These are phyloP conservation scores for Endocladia muricata DNA, from an alignment of 31 red algal genomes.

Conservation along the genomic window DNA sequence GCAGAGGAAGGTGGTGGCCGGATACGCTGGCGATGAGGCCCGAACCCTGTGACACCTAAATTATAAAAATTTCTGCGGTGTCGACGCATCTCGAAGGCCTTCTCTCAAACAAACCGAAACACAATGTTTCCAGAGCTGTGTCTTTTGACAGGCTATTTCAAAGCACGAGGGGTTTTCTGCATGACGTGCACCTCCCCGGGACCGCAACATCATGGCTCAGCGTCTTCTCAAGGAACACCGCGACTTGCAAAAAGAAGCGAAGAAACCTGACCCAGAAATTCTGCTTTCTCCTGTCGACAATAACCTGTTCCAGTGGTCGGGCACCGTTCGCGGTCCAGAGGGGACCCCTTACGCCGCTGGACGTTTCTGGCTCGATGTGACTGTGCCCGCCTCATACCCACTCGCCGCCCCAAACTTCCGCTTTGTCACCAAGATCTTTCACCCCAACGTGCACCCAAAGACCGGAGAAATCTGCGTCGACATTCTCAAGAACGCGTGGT, in stretches of 20 bases:
- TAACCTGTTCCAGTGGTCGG: constrained; percentile 81
- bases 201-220: constrained; percentile 53
- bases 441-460: constrained; percentile 93
- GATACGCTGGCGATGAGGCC: too few relatives aligned
- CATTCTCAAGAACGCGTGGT: constrained; percentile 93
- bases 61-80: too few relatives aligned
- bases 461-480: constrained; percentile 97
- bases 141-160: too few relatives aligned
- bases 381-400: constrained; percentile 79
- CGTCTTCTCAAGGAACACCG: constrained; percentile 82
- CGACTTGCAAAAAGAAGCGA: constrained; percentile 76
- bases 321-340: constrained; percentile 67
- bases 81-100: too few relatives aligned
- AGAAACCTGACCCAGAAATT: constrained; percentile 51
- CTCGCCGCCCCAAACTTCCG: constrained; percentile 79
- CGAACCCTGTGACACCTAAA: too few relatives aligned
- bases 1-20: too few relatives aligned
- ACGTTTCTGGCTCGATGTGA: constrained; percentile 64
- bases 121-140: too few relatives aligned
- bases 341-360: constrained; percentile 84
- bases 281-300: constrained; percentile 65
- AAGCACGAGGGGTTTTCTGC: too few relatives aligned
- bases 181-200: neutral
- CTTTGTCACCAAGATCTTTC: constrained; percentile 86
- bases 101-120: too few relatives aligned